phyloP scores from a whole-genome alignment of 768 basidiomycete genomes.

The Pisolithus microcarpus region DNA sequence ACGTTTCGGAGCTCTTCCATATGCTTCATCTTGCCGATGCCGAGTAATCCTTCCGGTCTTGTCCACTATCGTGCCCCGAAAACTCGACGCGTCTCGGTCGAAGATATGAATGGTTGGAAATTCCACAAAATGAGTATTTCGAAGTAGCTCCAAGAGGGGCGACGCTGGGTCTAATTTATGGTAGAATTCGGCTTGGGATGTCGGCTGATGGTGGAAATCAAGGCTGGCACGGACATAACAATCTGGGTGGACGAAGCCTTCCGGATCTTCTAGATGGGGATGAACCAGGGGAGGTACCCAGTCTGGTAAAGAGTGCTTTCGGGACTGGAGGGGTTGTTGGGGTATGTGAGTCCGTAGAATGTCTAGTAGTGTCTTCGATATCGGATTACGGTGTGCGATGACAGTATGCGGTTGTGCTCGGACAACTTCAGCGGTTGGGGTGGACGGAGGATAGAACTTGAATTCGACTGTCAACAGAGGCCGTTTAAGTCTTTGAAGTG shows the following conservation, averaged over 20 bases:
- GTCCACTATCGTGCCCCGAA: constrained; percentile 55
- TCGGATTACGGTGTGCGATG: constrained; percentile 57
- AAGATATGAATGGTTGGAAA: constrained; percentile 79
- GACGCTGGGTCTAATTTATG: constrained; percentile 49
- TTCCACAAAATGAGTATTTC: constrained; percentile 66
- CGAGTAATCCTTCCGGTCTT: constrained; percentile 35
- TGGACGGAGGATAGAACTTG: constrained; percentile 52
- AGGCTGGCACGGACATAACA: constrained; percentile 51
- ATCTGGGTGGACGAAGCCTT: constrained; percentile 48
- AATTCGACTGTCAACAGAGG: constrained; percentile 70
- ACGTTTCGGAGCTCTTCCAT: constrained; percentile 40
- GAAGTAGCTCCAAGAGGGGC: constrained; percentile 43
- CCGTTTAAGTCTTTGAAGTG: constrained; percentile 49
- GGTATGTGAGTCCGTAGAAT: constrained; percentile 42
- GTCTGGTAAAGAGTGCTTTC: constrained; percentile 33
- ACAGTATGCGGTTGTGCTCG: constrained; percentile 40
- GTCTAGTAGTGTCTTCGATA: constrained; percentile 41
- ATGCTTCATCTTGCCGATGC: constrained; percentile 15
- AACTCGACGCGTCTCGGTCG: constrained; percentile 45
- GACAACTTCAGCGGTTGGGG: constrained; percentile 27
- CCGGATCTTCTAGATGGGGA: constrained; percentile 49
- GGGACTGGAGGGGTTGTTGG: constrained; percentile 11
- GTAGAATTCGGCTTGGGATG: constrained; percentile 34
- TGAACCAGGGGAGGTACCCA: constrained; percentile 53
- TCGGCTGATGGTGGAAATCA: constrained; percentile 15